Evolutionary conservation across 805 yeast species (phyloP), one percentile per base, ranked within the genome.

Genomic region (Cyberlindnera saturnus): DNA sequence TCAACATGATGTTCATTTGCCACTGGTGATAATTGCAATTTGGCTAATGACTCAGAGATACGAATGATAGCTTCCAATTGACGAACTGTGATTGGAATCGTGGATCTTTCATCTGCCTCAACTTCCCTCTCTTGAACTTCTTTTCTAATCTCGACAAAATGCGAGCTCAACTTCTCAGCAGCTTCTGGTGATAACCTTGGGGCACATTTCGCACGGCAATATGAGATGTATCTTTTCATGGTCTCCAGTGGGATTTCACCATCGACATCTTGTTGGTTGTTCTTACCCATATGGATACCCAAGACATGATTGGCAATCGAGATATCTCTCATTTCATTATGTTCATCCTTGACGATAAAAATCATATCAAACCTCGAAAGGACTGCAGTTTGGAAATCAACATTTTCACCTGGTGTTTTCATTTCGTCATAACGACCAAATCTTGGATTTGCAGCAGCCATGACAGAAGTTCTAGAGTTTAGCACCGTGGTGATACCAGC

Each of bases 301-400:
- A 93, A 81, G 43, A 93, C 99, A 65, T 93, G 99, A 50, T 80
- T 80, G 3, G 99, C 99, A 56, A 93, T 89, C 1, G 88, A 78
- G 37, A 81, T 75, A 69, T 93, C 99, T 57, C 95, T 74, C 34
- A 70, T 75, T 51, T 82, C 86, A 60, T 89, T 82, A 64, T 93
- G 98, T 42, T 86, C 96, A 67, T 93, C 99, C 59, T 89, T 91
- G 41, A 93, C 96, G 55, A 93, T 87, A 66, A 88, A 93, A 57
- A 93, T 93, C 98, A 93, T 93, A 67, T 93, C 99, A 63, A 93
- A 93, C 69, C 99, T 84, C 11, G 99, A 93, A 64, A 93, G 72
- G 65, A 93, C 86, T 1, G 99, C 91, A 1, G 96, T 86, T 66
- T 93, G 99, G 70, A 93, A 93, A 64, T 93, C 99, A 56, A 93